Conservation (phyloP, 2,329 filamentous ascomycete species). For the Aspergillus sp. region DNA sequence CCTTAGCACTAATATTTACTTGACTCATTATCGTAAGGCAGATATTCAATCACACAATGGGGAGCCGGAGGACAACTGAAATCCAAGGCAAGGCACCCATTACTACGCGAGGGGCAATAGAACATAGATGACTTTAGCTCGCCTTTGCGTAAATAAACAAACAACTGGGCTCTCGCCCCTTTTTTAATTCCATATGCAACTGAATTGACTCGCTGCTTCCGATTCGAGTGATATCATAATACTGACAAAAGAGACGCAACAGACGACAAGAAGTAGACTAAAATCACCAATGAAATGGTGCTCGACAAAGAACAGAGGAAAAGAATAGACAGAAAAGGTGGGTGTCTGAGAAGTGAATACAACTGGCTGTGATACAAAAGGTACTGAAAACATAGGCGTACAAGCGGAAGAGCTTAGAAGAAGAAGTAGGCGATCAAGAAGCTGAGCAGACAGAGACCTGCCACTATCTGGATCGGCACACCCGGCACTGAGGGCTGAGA, state of each 20-base stretch:
- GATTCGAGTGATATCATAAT: slow-evolving; percentile 12
- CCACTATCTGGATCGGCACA: slow-evolving; percentile 78
- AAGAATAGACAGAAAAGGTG: slow-evolving; percentile 13
- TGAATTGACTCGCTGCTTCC: slow-evolving; percentile 6
- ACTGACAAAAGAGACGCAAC: slow-evolving; percentile 7
- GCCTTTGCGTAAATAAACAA: not conserved
- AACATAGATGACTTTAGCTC: too few relatives aligned
- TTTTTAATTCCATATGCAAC: not conserved
- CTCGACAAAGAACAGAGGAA: not conserved
- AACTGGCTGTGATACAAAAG: slow-evolving; percentile 16
- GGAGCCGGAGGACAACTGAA: too few relatives aligned
- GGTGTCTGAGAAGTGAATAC: slow-evolving; percentile 19
- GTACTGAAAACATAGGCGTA: slow-evolving; percentile 5
- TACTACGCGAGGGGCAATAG: too few relatives aligned
- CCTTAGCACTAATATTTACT: too few relatives aligned
- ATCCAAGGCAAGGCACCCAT: too few relatives aligned
- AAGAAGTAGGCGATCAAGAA: slow-evolving; percentile 95
- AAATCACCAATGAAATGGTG: not conserved
- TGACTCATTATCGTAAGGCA: too few relatives aligned
- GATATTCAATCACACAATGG: too few relatives aligned
- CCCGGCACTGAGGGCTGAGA: slow-evolving; percentile 55
- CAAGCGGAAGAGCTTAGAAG: slow-evolving; percentile 54
- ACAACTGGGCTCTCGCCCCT: not conserved
- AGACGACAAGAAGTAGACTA: slow-evolving; percentile 2
- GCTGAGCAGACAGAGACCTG: slow-evolving; percentile 74